Evolutionary conservation across 805 yeast genomes (phyloP).

Genomic region (Metschnikowia bowlesiae): DNA sequence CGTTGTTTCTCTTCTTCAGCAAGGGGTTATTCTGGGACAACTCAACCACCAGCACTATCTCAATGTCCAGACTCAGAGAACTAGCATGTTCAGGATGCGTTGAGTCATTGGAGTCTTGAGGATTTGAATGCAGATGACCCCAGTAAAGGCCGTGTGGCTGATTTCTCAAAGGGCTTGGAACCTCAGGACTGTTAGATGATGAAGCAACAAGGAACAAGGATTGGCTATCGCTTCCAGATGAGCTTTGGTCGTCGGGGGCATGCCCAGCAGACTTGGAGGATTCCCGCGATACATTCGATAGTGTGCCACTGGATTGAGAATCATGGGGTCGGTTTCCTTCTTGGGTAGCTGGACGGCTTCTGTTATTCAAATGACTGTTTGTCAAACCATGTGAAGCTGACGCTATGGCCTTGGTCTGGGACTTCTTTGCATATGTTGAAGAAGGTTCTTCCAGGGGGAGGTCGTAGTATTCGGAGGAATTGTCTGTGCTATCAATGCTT

Average conservation of each 20-base stretch:
- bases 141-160: no score
- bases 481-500: background rate
- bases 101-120: background rate
- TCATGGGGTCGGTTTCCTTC: no score
- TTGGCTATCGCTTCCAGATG: background rate
- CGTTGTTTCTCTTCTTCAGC: constrained; percentile 1
- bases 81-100: no score
- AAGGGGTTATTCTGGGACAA: constrained; percentile 1
- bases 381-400: background rate
- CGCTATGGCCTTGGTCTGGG: background rate
- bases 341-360: background rate
- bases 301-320: background rate
- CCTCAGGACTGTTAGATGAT: background rate
- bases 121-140: no score
- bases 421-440: background rate
- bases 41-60: constrained; percentile 4
- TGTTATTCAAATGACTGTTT: background rate
- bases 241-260: background rate
- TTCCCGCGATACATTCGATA: background rate
- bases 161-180: no score
- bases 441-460: background rate
- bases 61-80: constrained; percentile 3
- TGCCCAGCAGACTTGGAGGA: background rate
- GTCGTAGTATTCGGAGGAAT: background rate
- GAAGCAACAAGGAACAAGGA: background rate